phyloP scores from a whole-genome alignment of 805 yeast species.

The Cyberlindnera subsufficiens region DNA sequence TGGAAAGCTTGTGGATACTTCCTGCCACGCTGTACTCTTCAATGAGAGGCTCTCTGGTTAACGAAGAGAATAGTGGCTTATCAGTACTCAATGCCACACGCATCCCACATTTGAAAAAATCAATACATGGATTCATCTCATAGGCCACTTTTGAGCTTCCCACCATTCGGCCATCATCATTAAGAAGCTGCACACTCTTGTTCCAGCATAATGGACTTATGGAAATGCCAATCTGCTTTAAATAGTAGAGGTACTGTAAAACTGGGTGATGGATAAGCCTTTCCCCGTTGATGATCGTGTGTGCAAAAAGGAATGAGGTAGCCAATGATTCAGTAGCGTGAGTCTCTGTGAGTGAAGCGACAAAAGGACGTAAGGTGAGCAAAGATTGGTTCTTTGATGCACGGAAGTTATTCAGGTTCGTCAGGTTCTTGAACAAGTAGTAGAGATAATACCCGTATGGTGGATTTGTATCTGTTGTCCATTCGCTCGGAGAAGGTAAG shows the following conservation, averaged over 20 bases:
- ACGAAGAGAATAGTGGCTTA: constrained; percentile 21
- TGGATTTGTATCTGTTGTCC: constrained; percentile 31
- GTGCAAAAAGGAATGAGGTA: constrained; percentile 18
- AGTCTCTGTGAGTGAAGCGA: constrained; percentile 17
- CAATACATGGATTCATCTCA: constrained; percentile 18
- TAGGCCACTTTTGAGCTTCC: constrained; percentile 9
- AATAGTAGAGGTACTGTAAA: constrained; percentile 21
- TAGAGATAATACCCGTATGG: constrained; percentile 34
- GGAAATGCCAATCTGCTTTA: constrained; percentile 25
- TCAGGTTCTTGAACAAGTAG: constrained; percentile 24
- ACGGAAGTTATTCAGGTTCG: constrained; percentile 20
- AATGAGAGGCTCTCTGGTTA: constrained; percentile 25
- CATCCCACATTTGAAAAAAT: constrained; percentile 23
- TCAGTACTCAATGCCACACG: constrained; percentile 19
- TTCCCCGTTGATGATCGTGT: constrained; percentile 22
- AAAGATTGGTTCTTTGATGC: constrained; percentile 11
- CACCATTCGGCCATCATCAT: constrained; percentile 19
- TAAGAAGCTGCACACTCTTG: constrained; percentile 18
- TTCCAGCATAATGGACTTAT: constrained; percentile 26
- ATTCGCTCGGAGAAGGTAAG: constrained; percentile 24
- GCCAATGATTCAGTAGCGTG: constrained; percentile 23
- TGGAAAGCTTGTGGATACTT: constrained; percentile 20
- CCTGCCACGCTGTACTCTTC: constrained; percentile 25
- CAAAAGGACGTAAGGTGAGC: constrained; percentile 19
- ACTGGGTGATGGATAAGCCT: constrained; percentile 18